These are phyloP conservation scores for Starmerella potacharoeniae DNA, from an alignment of 805 yeast species.

Conservation along the genomic window DNA sequence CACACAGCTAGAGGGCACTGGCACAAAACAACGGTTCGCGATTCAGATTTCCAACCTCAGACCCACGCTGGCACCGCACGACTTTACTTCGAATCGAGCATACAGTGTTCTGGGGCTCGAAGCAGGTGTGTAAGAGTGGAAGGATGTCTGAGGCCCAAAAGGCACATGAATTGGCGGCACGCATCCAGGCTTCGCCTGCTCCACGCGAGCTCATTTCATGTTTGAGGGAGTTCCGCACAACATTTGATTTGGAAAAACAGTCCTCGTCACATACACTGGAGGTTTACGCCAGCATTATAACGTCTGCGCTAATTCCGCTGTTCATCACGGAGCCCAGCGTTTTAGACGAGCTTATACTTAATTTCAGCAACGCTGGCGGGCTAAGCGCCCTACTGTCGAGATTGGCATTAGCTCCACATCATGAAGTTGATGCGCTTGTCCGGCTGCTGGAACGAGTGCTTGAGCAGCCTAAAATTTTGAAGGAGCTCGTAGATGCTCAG, in stretches of 20 bases:
- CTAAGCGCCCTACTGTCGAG: constrained; percentile 11
- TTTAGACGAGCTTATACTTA: not conserved
- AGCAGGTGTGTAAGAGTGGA: no score
- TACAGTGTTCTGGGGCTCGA: no score
- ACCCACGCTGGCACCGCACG: no score
- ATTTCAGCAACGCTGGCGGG: constrained; percentile 11
- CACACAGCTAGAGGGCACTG: no score
- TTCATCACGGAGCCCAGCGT: not conserved
- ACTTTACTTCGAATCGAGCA: no score
- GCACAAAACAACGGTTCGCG: no score
- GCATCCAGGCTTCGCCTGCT: not conserved
- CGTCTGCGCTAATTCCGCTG: not conserved
- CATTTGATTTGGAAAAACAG: not conserved
- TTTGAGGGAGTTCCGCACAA: not conserved
- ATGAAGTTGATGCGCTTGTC: constrained; percentile 1
- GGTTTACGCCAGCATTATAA: constrained; percentile 8
- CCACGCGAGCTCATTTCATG: not conserved
- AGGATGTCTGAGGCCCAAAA: not conserved
- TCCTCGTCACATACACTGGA: constrained; percentile 4
- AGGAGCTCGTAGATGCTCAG: not conserved
- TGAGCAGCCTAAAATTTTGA: not conserved
- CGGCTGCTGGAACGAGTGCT: constrained; percentile 4
- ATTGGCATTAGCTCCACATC: not conserved
- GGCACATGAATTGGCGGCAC: not conserved
- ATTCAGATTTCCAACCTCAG: no score